Evolutionary conservation across 371 early-diverging fungal species (phyloP), one percentile per base, ranked within the genome.

Genomic region (Syncephalastrum racemosum): DNA sequence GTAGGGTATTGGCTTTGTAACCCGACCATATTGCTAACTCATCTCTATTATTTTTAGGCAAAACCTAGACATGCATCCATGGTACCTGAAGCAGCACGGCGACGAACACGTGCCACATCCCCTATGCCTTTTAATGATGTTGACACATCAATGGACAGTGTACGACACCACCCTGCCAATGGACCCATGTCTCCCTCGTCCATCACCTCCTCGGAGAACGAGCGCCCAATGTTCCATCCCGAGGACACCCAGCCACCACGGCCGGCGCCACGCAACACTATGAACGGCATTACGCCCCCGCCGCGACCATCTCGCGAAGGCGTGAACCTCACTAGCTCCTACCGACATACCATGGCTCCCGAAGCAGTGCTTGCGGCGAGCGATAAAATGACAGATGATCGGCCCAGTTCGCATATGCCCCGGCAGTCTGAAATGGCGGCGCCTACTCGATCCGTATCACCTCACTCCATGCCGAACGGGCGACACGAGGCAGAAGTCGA

Each of bases 251-350:
- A 48, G 39, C 54, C 56, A 46, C 47, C 45, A 19, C 51, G 57
- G 12, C 53, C 56, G 12, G 47, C 56, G 19, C 36, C 66, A 5
- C 53, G 62, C 15, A 67, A 64, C 36, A 62, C 61, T 4, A 27
- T 56, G 36, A 51, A 51, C 22, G 59, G 47, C 23, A 54, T 64
- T 0, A 44, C 68, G 10, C 74, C 79, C 14, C 79, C 79, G 16
- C 79, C 79, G 6, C 53, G 76, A 50, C 79, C 79, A 18, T 71
- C 79, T 4, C 71, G 76, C n/a, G 79, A 79, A 52, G 79, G 79
- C 19, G 79, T 79, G 6, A 68, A 71, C n/a, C 58, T 78, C 10
- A 58, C 41, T 20, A 63, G 55, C 19, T 16, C 56, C 1, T 67
- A 64, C 44, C 59, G 72, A 46, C 66, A 68, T 27, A 70, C 68